These are phyloP conservation scores for Aspergillus leporis DNA, from an alignment of 495 filamentous ascomycete genomes.

Conservation along the genomic window DNA sequence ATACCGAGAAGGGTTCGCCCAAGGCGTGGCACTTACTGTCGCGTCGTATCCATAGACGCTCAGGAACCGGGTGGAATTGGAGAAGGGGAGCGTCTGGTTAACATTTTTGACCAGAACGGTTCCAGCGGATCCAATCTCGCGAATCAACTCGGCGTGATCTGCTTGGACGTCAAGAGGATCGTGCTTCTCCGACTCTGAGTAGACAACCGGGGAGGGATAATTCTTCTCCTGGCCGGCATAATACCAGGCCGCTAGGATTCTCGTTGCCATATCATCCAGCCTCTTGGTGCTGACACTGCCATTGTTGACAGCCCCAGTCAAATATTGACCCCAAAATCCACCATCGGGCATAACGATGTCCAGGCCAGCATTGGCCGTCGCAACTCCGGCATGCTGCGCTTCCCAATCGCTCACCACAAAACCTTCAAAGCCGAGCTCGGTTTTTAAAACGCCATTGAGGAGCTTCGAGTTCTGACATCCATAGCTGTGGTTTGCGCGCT, in stretches of 20 bases:
- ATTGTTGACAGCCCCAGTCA: slow-evolving; percentile 45
- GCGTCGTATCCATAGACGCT: slow-evolving; percentile 71
- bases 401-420: slow-evolving; percentile 63
- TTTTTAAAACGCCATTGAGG: slow-evolving; percentile 69
- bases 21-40: slow-evolving; percentile 25
- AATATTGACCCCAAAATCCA: slow-evolving; percentile 48
- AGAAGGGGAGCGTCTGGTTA: slow-evolving; percentile 61
- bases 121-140: slow-evolving; percentile 58
- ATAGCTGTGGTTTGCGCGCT: slow-evolving; percentile 67
- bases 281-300: slow-evolving; percentile 47
- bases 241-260: slow-evolving; percentile 52
- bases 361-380: slow-evolving; percentile 52
- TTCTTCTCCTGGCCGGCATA: slow-evolving; percentile 49
- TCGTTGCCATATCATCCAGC: slow-evolving; percentile 56
- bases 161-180: slow-evolving; percentile 48
- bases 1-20: slow-evolving; percentile 46
- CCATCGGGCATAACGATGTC: slow-evolving; percentile 49
- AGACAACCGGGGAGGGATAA: slow-evolving; percentile 54
- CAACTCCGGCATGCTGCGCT: slow-evolving; percentile 53
- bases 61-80: slow-evolving; percentile 50
- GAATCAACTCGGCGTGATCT: slow-evolving; percentile 58
- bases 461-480: slow-evolving; percentile 39
- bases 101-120: slow-evolving; percentile 76
- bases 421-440: slow-evolving; percentile 78
- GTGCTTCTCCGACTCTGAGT: slow-evolving; percentile 66